A percentile compares a stretch with the other conserved stretches of the same genome.
phyloP scores from a whole-genome alignment of 352 stramenopile species.

The Peronospora farinosa region DNA sequence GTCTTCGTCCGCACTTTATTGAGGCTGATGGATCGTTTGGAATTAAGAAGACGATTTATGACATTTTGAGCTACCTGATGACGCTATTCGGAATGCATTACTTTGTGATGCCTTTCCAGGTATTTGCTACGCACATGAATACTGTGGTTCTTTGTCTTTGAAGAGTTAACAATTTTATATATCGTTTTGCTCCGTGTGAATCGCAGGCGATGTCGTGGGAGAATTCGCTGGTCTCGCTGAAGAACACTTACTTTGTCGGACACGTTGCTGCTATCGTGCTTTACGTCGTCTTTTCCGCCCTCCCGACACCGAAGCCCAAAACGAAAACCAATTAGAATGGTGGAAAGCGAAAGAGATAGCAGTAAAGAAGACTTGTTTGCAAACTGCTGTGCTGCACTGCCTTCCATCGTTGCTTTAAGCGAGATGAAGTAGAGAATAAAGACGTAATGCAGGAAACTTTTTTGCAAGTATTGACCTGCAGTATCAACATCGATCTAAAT shows the following conservation, averaged over 20 bases:
- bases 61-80: constrained; percentile 41
- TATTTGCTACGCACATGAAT: constrained; percentile 10
- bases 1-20: constrained; percentile 61
- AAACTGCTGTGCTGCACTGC: constrained; percentile 12
- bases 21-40: constrained; percentile 45
- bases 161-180: background rate
- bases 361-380: constrained; percentile 12
- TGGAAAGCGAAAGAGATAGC: constrained; percentile 6
- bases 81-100: constrained; percentile 57
- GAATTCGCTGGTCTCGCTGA: constrained; percentile 50
- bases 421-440: constrained; percentile 11
- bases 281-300: constrained; percentile 62
- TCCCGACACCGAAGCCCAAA: constrained; percentile 45
- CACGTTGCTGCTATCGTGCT: constrained; percentile 61
- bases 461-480: background rate
- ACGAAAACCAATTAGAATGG: constrained; percentile 50
- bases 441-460: constrained; percentile 7
- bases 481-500: constrained; percentile 23
- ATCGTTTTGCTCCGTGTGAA: background rate
- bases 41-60: constrained; percentile 55
- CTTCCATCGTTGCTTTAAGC: constrained; percentile 3
- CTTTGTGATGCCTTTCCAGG: constrained; percentile 67
- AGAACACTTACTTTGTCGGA: constrained; percentile 65
- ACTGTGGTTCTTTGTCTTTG: background rate
- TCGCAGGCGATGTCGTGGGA: constrained; percentile 56